Conservation (phyloP, 768 basidiomycete species). For the Dentipellis sp. region DNA sequence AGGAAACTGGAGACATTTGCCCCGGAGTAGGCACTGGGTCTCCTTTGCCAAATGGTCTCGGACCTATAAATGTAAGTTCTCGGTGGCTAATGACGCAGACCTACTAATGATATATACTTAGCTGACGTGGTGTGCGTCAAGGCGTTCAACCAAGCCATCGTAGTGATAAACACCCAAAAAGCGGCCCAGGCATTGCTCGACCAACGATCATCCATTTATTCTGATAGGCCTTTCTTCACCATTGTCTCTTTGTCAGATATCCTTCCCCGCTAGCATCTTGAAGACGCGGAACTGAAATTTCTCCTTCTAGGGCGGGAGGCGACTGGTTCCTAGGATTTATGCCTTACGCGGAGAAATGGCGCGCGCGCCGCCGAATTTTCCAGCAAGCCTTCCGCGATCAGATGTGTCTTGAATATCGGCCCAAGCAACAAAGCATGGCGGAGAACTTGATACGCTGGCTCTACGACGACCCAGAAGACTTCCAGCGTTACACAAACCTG, state of each 20-base stretch:
- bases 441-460: not conserved
- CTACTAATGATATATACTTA: not conserved
- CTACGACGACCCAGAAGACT: not conserved
- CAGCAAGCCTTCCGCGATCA: not conserved
- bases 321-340: not conserved
- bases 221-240: slow-evolving; percentile 10
- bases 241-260: not conserved
- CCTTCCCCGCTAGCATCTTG: not conserved
- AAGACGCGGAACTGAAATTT: not conserved
- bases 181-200: slow-evolving; percentile 18
- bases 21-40: not conserved
- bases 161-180: slow-evolving; percentile 17
- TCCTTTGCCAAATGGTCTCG: not conserved
- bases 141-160: slow-evolving; percentile 7
- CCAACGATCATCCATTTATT: slow-evolving; percentile 18
- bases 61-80: not conserved
- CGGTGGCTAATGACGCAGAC: too few species aligned
- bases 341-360: not conserved
- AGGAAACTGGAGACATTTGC: not conserved
- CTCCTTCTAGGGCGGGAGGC: not conserved
- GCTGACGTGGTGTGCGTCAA: slow-evolving; percentile 11
- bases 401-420: not conserved
- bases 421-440: not conserved
- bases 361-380: not conserved
- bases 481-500: not conserved